These are phyloP conservation scores for Aspergillus aculeatinus DNA, from an alignment of 2,329 filamentous ascomycete genomes.

Conservation along the genomic window DNA sequence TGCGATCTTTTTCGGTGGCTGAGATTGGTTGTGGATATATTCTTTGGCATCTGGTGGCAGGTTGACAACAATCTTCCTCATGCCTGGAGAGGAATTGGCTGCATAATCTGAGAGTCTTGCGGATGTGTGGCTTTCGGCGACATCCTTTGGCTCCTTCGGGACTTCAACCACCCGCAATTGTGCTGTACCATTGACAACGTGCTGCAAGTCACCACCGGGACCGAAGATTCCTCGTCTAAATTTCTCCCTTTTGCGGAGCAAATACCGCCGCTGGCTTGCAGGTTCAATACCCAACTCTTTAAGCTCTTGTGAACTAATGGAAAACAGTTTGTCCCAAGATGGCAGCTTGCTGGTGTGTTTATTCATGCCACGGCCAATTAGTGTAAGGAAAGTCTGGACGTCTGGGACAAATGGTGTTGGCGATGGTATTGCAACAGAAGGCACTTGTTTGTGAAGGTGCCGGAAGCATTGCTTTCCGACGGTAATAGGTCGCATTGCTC, in stretches of 20 bases:
- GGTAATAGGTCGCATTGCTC: slow-evolving; percentile 25
- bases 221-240: slow-evolving; percentile 77
- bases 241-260: slow-evolving; percentile 82
- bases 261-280: slow-evolving; percentile 75
- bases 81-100: slow-evolving; percentile 55
- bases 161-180: slow-evolving; percentile 60
- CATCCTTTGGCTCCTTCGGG: slow-evolving; percentile 36
- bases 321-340: slow-evolving; percentile 88
- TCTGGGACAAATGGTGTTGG: slow-evolving; percentile 87
- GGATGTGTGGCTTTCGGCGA: slow-evolving; percentile 25
- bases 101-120: slow-evolving; percentile 43
- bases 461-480: slow-evolving; percentile 38
- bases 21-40: slow-evolving; percentile 49
- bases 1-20: slow-evolving; percentile 54
- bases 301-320: slow-evolving; percentile 72
- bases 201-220: slow-evolving; percentile 75
- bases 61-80: slow-evolving; percentile 61
- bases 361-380: slow-evolving; percentile 84
- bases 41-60: slow-evolving; percentile 55
- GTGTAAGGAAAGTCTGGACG: slow-evolving; percentile 77
- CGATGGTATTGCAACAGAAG: slow-evolving; percentile 55
- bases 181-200: slow-evolving; percentile 64
- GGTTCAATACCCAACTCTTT: slow-evolving; percentile 84
- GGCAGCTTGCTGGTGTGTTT: slow-evolving; percentile 83
- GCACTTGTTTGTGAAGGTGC: slow-evolving; percentile 43